Evolutionary conservation across 192 early-diverging fungal species (phyloP), one percentile per base, ranked within the genome.

Genomic region (Haplosporangium gracile): DNA sequence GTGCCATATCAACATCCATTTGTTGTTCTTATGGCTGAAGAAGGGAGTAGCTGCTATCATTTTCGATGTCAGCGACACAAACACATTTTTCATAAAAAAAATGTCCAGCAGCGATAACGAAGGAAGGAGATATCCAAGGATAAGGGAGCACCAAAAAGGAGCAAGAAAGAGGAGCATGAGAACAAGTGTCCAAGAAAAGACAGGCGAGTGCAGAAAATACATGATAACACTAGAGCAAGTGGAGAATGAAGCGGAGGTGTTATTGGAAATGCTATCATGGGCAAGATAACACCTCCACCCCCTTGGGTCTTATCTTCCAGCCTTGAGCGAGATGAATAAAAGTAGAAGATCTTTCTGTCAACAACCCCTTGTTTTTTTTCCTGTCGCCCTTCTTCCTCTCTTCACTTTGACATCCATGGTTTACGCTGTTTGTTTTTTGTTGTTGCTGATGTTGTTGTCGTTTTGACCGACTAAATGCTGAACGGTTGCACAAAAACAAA

Each of bases 41-140:
- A 26, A 26, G 16, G 16, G n/a, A 5, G n/a, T 8, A 60, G 55
- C 4, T 26, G 29, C 60, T 65, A 65, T 65, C 60, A 65, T 65
- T 65, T 65, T 65, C 60, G 60, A 65, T 65, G 60, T 65, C 60
- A 65, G 60, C 60, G 13, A 65, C 60, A 65, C 60, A 65, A 65
- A 32, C 60, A 32, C 60, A 65, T 65, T 65, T 32, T 15, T 10
- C n/a, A 15, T 2, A 65, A 32, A 32, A 15, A 15, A 29, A 32
- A 65, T 26, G 24, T n/a, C 26, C 24, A 26, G 26, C 57, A 63
- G 13, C 4, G 26, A 60, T 60, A 26, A 26, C 55, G 29, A 20
- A 0, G 24, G 55, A 6, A 20, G 55, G 24, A 24, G 6, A 2
- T 8, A 53, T 53, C 45, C 55, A 57, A 65, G 60, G 60, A 65